Conservation (phyloP, 139 green algal genomes). For the Chlorella ohadii region DNA sequence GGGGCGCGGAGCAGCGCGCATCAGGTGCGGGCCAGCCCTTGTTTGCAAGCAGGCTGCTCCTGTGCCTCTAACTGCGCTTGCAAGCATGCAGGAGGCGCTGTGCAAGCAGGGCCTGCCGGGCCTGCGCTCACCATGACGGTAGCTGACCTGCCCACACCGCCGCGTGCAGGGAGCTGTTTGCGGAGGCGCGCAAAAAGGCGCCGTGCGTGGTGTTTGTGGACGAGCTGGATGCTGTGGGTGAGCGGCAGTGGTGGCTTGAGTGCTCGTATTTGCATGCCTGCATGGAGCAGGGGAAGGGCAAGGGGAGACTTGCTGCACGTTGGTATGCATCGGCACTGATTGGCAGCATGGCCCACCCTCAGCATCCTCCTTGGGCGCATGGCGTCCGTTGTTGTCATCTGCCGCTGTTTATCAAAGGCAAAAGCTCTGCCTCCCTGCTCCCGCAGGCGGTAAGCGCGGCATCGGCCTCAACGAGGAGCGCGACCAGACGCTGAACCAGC, state of each 20-base stretch:
- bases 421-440: neutral
- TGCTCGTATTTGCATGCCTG: no score
- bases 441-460: conserved; percentile 69
- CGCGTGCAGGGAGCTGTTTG: conserved; percentile 83
- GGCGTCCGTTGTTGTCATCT: neutral
- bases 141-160: neutral
- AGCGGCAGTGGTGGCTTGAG: neutral
- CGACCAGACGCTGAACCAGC: conserved; percentile 94
- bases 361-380: no score
- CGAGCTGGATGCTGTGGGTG: conserved; percentile 95
- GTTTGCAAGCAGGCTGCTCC: no score
- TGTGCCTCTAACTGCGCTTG: no score
- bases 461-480: conserved; percentile 95
- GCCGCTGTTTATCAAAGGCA: no score
- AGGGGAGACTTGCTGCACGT: no score
- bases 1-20: conserved; percentile 88
- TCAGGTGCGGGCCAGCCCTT: conserved; percentile 57
- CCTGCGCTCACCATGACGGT: no score
- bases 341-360: no score
- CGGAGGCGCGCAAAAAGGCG: conserved; percentile 84
- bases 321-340: no score
- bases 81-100: no score
- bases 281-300: no score
- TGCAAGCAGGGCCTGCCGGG: no score
- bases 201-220: conserved; percentile 98